Evolutionary conservation across 1,284 basidiomycete genomes (phyloP).

Genomic region (Ganoderma lucidum): DNA sequence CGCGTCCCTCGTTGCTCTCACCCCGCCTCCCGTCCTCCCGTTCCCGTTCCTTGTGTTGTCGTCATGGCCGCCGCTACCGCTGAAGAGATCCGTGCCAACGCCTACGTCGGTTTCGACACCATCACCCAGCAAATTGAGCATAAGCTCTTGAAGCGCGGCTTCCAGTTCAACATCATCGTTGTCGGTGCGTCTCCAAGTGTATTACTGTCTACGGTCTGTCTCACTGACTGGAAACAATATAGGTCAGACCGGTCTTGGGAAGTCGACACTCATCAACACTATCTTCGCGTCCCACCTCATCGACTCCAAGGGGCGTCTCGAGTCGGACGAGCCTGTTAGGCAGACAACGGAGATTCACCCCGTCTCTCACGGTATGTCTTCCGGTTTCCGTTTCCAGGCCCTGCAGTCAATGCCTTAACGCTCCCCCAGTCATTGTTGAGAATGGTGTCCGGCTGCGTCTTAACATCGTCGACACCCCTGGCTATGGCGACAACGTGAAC

Average conservation of each 20-base stretch:
- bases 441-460: slow-evolving; percentile 95
- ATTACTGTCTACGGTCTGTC: not conserved
- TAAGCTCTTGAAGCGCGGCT: slow-evolving; percentile 98
- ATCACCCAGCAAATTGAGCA: slow-evolving; percentile 99
- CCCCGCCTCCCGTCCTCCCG: slow-evolving; percentile 14
- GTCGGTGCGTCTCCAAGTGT: slow-evolving; percentile 65
- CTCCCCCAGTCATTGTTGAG: slow-evolving; percentile 85
- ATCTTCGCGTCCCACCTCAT: slow-evolving; percentile 98
- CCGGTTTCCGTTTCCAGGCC: not conserved
- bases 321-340: slow-evolving; percentile 87
- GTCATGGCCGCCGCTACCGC: slow-evolving; percentile 50
- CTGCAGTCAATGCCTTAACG: not conserved
- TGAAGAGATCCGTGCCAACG: slow-evolving; percentile 87
- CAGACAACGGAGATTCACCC: slow-evolving; percentile 98
- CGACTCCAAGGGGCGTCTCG: slow-evolving; percentile 95
- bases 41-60: slow-evolving; percentile 17
- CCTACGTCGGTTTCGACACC: slow-evolving; percentile 94
- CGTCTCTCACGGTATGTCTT: slow-evolving; percentile 86
- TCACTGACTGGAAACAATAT: slow-evolving; percentile 19
- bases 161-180: slow-evolving; percentile 98
- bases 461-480: slow-evolving; percentile 99
- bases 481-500: slow-evolving; percentile 98
- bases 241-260: slow-evolving; percentile 98
- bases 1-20: slow-evolving; percentile 2
- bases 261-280: slow-evolving; percentile 98